Percentiles rank a stretch among this genome's conserved stretches.
Evolutionary conservation across 495 filamentous ascomycete genomes (phyloP).

Genomic region (Neurospora terricola): DNA sequence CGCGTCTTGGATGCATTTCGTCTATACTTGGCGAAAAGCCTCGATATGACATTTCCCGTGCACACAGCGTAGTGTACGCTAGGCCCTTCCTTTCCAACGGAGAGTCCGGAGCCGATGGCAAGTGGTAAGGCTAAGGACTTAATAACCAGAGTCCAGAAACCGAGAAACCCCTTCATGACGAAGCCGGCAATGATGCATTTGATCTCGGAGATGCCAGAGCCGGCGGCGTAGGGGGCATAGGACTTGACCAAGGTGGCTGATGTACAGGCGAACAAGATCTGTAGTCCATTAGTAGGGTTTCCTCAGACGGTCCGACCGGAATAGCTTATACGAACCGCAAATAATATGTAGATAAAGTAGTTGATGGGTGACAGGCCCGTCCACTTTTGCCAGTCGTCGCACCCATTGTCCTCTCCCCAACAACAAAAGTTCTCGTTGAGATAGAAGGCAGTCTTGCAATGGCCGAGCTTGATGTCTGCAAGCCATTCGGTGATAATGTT

Average conservation of each 20-base stretch:
- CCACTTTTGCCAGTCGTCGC: slow-evolving; percentile 85
- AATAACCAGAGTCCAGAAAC: slow-evolving; percentile 85
- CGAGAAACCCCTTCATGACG: slow-evolving; percentile 97
- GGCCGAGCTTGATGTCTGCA: slow-evolving; percentile 86
- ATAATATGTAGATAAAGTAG: slow-evolving; percentile 81
- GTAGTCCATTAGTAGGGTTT: slow-evolving; percentile 5
- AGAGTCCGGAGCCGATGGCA: slow-evolving; percentile 89
- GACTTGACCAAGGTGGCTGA: slow-evolving; percentile 80
- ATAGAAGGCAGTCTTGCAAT: slow-evolving; percentile 93
- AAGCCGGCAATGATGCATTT: slow-evolving; percentile 99
- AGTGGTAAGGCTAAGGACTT: slow-evolving; percentile 88
- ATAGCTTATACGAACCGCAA: slow-evolving; percentile 51
- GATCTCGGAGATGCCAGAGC: slow-evolving; percentile 96
- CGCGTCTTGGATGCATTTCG: slow-evolving; percentile 89
- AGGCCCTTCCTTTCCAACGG: slow-evolving; percentile 93
- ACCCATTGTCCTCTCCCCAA: slow-evolving; percentile 89
- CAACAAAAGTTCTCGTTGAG: slow-evolving; percentile 97
- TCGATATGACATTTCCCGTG: slow-evolving; percentile 92
- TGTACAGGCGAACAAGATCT: slow-evolving; percentile 74
- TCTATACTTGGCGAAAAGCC: slow-evolving; percentile 86
- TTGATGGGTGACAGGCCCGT: slow-evolving; percentile 68
- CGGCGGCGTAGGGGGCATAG: slow-evolving; percentile 93
- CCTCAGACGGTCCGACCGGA: neutral
- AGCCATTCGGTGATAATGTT: slow-evolving; percentile 98
- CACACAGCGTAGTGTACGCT: slow-evolving; percentile 98